Evolutionary conservation across 2,329 filamentous ascomycete species (phyloP).

Genomic region (Colletotrichum endophyticum): DNA sequence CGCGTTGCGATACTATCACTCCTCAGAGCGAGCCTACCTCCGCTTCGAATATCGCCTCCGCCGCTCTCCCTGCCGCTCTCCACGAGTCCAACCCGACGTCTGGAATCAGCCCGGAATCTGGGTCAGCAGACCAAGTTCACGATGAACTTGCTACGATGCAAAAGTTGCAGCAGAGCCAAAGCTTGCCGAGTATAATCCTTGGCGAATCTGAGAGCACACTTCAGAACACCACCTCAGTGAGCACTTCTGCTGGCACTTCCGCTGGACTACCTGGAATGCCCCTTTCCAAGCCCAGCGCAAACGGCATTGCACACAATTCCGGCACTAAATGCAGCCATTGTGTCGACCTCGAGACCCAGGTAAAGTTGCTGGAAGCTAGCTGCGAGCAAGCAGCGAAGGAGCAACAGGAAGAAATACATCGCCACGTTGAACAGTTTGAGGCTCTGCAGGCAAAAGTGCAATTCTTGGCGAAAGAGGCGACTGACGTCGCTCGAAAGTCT

Average conservation of each 20-base stretch:
- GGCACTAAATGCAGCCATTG: slow-evolving; percentile 8
- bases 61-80: not conserved
- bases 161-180: not conserved
- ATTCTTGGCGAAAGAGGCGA: slow-evolving; percentile 82
- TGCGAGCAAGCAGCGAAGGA: not conserved
- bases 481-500: slow-evolving; percentile 74
- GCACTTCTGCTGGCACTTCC: not conserved
- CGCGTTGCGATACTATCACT: not conserved
- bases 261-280: not conserved
- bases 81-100: not conserved
- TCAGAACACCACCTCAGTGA: not conserved
- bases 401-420: slow-evolving; percentile 76
- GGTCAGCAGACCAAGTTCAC: not conserved
- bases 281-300: not conserved
- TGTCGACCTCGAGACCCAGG: not conserved
- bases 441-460: slow-evolving; percentile 89
- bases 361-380: slow-evolving; percentile 4
- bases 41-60: not conserved
- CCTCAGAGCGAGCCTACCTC: not conserved
- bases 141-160: not conserved
- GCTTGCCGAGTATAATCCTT: not conserved
- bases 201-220: not conserved
- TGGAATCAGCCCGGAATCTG: not conserved
- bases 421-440: slow-evolving; percentile 88
- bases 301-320: not conserved